Evolutionary conservation across 192 early-diverging fungal genomes (phyloP), one percentile per base, ranked within the genome.

Genomic region (Gamsiella multidivaricata): DNA sequence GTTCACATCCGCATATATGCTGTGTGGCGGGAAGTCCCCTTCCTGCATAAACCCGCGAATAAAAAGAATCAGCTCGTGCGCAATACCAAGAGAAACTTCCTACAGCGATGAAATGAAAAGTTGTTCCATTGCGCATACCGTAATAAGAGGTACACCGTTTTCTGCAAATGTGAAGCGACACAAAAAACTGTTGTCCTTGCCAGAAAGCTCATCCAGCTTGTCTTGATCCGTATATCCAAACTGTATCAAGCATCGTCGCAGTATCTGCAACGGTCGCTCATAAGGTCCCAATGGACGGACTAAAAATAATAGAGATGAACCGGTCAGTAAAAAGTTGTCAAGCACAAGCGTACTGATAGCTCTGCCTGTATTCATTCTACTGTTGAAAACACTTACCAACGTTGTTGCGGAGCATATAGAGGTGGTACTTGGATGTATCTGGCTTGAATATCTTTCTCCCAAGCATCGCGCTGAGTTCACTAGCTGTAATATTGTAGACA

Each of bases 121-220:
- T 23, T 49, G 14, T 8, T 17, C 46, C 17, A 7, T 81, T 78
- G 41, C 12, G 28, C 55, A 81, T 69, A 78, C 74, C 31, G 59
- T 78, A 10, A 61, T 64, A 58, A 78, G 83, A 3, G 70, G 72
- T 2, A 72, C 56, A 12, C 74, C 69, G 34, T 74, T 82, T 17
- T 83, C 74, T 12, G 79, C 82, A 68, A 95, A 89, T n/a, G 90
- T 89, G 68, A 95, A 95, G 20, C 93, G 88, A 79, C 89, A 90
- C n/a, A 95, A 61, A 33, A 94, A 94, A 31, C 91, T 93, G 80
- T 94, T 94, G 74, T 95, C 94, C 63, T 95, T 94, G 55, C 94
- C 82, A 3, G 91, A 92, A 28, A 94, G 83, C 41, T 91, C 84
- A 49, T 94, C 91, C 15, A 95, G 83, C 66, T 89, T 89, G 74